These are phyloP conservation scores for Trebouxia sp. DNA, from an alignment of 139 green algal genomes.

Conservation along the genomic window DNA sequence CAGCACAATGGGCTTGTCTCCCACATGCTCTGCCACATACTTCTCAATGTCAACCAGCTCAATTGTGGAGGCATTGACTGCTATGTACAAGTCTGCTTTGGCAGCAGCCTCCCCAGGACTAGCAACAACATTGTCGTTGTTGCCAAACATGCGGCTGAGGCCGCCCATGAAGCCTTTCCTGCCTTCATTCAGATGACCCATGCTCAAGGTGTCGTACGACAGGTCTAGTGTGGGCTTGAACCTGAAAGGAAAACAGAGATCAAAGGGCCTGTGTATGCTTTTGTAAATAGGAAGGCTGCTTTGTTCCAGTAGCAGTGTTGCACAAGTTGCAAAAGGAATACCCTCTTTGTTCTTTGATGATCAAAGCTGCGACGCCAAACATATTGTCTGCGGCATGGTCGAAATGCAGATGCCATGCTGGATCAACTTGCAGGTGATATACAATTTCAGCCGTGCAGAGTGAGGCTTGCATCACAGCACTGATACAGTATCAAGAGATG, in stretches of 20 bases:
- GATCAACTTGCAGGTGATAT: too few species aligned
- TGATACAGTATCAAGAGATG: too few species aligned
- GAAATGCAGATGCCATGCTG: too few species aligned
- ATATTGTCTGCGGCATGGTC: too few species aligned
- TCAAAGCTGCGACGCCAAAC: too few species aligned
- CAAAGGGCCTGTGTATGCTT: background rate
- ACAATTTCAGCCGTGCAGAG: too few species aligned
- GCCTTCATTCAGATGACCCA: constrained; percentile 77
- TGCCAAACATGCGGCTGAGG: constrained; percentile 41
- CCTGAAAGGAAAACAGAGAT: constrained; percentile 33
- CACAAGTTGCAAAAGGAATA: too few species aligned
- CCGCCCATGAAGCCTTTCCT: constrained; percentile 46
- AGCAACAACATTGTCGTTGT: background rate
- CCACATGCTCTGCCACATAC: constrained; percentile 63
- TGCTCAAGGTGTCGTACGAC: constrained; percentile 51
- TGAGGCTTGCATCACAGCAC: too few species aligned
- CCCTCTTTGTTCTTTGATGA: too few species aligned
- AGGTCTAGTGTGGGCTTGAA: constrained; percentile 69
- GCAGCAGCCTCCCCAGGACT: constrained; percentile 40
- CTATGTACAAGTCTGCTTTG: constrained; percentile 83
- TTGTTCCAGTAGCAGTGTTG: too few species aligned
- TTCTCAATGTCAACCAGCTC: constrained; percentile 74
- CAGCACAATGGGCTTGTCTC: constrained; percentile 62
- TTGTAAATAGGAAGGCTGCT: too few species aligned
- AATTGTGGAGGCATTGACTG: constrained; percentile 83